Conservation (phyloP, 768 basidiomycete genomes). For the Hericium erinaceus region DNA sequence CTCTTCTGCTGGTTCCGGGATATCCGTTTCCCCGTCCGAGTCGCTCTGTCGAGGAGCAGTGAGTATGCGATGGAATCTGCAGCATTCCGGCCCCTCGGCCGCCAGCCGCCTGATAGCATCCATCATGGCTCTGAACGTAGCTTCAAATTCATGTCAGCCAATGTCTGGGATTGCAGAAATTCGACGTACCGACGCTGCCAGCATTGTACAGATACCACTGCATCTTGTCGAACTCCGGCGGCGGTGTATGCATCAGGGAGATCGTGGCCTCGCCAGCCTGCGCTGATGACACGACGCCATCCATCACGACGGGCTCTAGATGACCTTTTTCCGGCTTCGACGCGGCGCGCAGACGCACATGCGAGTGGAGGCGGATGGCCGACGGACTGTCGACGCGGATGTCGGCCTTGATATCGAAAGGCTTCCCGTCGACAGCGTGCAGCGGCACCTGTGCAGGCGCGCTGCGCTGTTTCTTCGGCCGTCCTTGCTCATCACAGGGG, state of each 20-base stretch:
- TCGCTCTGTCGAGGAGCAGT: constrained; percentile 14
- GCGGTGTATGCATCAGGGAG: constrained; percentile 44
- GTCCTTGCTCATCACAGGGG: constrained; percentile 55
- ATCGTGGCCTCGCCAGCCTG: constrained; percentile 45
- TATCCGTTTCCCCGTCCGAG: not conserved
- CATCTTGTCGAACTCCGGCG: constrained; percentile 50
- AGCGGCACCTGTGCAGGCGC: constrained; percentile 32
- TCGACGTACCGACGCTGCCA: constrained; percentile 43
- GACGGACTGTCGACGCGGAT: constrained; percentile 46
- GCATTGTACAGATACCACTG: constrained; percentile 60
- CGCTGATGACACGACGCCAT: constrained; percentile 50
- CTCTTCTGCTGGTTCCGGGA: not conserved
- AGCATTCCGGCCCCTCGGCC: constrained; percentile 33
- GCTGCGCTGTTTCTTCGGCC: constrained; percentile 35
- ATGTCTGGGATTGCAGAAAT: not conserved
- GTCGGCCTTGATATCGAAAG: constrained; percentile 35
- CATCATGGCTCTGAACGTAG: constrained; percentile 57
- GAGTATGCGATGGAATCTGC: constrained; percentile 41
- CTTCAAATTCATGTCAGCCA: constrained; percentile 20
- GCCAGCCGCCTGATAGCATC: constrained; percentile 47
- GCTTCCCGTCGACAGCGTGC: not conserved
- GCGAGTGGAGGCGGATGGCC: constrained; percentile 50
- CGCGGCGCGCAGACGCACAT: constrained; percentile 52
- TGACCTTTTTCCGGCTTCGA: constrained; percentile 45
- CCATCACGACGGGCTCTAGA: constrained; percentile 37